Base-by-base conservation (phyloP, 2,329 filamentous ascomycete species). In the Aspergillus ochraceoroseus region DNA sequence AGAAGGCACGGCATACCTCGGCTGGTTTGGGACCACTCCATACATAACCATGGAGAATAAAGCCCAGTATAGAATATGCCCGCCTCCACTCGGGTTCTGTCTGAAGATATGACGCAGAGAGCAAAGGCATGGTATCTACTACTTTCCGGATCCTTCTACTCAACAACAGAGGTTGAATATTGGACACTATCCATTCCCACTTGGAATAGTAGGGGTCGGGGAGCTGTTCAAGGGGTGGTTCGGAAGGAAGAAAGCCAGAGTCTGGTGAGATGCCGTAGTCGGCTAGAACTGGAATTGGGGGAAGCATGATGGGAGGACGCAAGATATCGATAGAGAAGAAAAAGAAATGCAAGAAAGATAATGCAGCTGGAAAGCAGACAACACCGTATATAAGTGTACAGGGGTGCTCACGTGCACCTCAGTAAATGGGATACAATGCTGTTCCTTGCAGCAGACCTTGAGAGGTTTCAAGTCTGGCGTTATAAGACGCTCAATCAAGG, bases 141-240 rank as follows among this genome's bases (percentile, higher is more conserved):
- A 89, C 79, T 35, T 80, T 77, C 31, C 87, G 82, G 48, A 98
- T 73, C 46, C 89, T 82, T 63, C 84, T 87, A 66, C 83, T 94
- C 41, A 95, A 75, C 36, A 96, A 81, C 44, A 96, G 72, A 8
- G 82, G 80, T 67, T 95, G 92, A 19, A 98, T 74, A 58, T 95
- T 95, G 52, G 82, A 77, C 22, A 83, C 79, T 34, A 95, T 76
- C 31, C 83, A 79, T 68, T 98, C 92, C 92, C 92, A 98, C 60
- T 87, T 87, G 64, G 85, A 82, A 67, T 96, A 98, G 71, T 95
- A 96, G 2, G 84, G 78, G 59, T 95, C 85, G 7, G 88, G 85
- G 9, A 98, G 79, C 40, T 79, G 72, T 47, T 86, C 81, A 48
- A 96, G 73, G 28, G 92, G 92, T 23, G 85, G 70, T 49, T 87